A percentile compares a stretch with the other conserved stretches of the same genome.
These are phyloP conservation scores for Phytophthora tentaculata DNA, from an alignment of 352 stramenopile genomes.

Conservation along the genomic window DNA sequence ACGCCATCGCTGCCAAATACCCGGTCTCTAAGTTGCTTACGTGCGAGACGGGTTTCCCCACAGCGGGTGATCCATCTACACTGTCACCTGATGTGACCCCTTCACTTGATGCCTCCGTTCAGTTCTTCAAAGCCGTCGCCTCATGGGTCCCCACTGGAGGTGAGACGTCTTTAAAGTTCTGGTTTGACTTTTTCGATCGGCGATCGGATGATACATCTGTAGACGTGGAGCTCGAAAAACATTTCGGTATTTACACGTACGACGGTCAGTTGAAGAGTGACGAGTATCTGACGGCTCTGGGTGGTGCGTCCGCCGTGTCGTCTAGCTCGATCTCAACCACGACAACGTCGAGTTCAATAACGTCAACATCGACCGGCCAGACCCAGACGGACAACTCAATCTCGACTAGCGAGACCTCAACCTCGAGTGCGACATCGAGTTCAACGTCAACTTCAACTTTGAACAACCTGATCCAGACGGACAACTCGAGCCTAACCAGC, in stretches of 20 bases:
- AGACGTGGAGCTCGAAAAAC: constrained; percentile 46
- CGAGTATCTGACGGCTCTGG: constrained; percentile 31
- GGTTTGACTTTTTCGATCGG: constrained; percentile 67
- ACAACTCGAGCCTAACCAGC: neutral
- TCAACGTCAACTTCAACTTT: neutral
- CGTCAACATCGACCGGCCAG: neutral
- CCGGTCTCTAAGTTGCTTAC: constrained; percentile 47
- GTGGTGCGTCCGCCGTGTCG: constrained; percentile 19
- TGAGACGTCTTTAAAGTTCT: constrained; percentile 54
- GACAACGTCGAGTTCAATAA: constrained; percentile 7
- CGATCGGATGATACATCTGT: constrained; percentile 51
- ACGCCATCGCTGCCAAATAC: constrained; percentile 54
- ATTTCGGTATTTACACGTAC: constrained; percentile 67
- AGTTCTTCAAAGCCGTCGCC: constrained; percentile 35
- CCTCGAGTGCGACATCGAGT: neutral
- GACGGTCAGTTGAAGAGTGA: constrained; percentile 50
- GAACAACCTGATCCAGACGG: neutral
- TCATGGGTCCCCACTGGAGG: constrained; percentile 29
- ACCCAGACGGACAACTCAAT: neutral
- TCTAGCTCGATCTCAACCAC: constrained; percentile 23
- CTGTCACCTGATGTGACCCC: constrained; percentile 45
- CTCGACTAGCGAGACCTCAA: neutral
- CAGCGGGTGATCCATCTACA: constrained; percentile 39
- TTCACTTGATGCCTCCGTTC: constrained; percentile 39
- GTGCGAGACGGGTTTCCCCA: constrained; percentile 69